A percentile compares a stretch with the other conserved stretches of the same genome.
Evolutionary conservation across 371 early-diverging fungal species (phyloP).

Genomic region (Mortierella sp.): DNA sequence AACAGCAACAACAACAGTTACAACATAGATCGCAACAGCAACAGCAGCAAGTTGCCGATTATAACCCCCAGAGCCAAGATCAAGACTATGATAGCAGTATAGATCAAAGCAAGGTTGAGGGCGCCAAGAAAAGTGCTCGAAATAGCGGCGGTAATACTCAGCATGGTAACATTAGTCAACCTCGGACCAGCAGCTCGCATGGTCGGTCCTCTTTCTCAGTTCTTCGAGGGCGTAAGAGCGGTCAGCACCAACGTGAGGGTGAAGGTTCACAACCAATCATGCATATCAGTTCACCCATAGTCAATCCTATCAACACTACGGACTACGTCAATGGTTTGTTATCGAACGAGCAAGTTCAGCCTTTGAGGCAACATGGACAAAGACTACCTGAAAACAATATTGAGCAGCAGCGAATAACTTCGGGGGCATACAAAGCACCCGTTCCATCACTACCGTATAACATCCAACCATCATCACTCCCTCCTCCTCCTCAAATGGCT

Average conservation of each 20-base stretch:
- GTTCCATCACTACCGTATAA: conserved; percentile 30
- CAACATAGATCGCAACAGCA: neutral
- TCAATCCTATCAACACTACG: conserved; percentile 14
- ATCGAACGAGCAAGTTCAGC: conserved; percentile 7
- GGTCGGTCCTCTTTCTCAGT: conserved; percentile 40
- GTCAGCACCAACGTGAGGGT: conserved; percentile 25
- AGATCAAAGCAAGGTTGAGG: neutral
- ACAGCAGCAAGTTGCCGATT: neutral
- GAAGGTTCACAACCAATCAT: conserved; percentile 13
- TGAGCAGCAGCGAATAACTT: conserved; percentile 13
- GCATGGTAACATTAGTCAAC: conserved; percentile 26
- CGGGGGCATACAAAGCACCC: conserved; percentile 44
- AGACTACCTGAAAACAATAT: neutral
- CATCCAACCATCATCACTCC: conserved; percentile 9
- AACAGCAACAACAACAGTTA: neutral
- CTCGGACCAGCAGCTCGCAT: conserved; percentile 31
- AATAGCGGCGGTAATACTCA: conserved; percentile 30
- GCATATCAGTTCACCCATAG: conserved; percentile 37
- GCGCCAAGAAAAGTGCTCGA: conserved; percentile 10
- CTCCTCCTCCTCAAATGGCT: conserved; percentile 5
- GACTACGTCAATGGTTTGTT: neutral
- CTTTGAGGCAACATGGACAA: neutral
- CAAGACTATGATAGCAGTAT: neutral
- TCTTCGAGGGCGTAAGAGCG: conserved; percentile 44
- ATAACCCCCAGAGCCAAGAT: conserved; percentile 3